Evolutionary conservation across 169 alveolate genomes (phyloP).

Genomic region (Neospora caninum): DNA sequence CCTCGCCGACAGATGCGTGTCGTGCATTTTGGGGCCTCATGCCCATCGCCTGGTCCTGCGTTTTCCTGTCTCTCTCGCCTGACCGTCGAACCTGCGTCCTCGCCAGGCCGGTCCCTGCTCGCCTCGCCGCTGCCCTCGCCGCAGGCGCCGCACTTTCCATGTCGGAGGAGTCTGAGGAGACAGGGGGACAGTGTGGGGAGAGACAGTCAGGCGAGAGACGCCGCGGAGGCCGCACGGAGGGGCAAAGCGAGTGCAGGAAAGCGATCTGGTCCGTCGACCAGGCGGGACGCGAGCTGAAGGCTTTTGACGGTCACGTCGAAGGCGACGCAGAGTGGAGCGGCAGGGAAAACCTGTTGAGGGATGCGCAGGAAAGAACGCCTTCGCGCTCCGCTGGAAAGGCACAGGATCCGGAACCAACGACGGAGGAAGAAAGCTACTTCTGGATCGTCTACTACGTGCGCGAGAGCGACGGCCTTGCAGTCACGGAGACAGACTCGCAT

Average conservation of each 20-base stretch:
- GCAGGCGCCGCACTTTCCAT: neutral
- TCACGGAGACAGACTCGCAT: neutral
- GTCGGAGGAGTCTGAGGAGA: neutral
- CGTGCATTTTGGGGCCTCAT: neutral
- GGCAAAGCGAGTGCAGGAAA: too few species aligned
- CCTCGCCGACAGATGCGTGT: neutral
- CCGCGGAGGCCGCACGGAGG: neutral
- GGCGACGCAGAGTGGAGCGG: too few species aligned
- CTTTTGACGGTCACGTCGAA: too few species aligned
- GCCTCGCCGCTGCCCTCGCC: neutral
- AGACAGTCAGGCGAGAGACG: neutral
- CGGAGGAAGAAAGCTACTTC: neutral
- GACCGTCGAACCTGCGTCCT: neutral
- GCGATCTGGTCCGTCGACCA: too few species aligned
- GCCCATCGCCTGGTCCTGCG: neutral
- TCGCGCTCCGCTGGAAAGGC: neutral
- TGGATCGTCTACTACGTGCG: conserved; percentile 6
- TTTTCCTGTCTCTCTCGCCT: neutral
- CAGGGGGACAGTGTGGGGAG: neutral
- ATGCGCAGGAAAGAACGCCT: neutral
- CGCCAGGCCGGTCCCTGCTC: neutral
- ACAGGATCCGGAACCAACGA: neutral
- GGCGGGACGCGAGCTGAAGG: too few species aligned
- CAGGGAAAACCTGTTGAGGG: neutral
- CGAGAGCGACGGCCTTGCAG: neutral